Evolutionary conservation across 768 basidiomycete genomes (phyloP), one percentile per base, ranked within the genome.

Genomic region (Boletus reticuloceps): DNA sequence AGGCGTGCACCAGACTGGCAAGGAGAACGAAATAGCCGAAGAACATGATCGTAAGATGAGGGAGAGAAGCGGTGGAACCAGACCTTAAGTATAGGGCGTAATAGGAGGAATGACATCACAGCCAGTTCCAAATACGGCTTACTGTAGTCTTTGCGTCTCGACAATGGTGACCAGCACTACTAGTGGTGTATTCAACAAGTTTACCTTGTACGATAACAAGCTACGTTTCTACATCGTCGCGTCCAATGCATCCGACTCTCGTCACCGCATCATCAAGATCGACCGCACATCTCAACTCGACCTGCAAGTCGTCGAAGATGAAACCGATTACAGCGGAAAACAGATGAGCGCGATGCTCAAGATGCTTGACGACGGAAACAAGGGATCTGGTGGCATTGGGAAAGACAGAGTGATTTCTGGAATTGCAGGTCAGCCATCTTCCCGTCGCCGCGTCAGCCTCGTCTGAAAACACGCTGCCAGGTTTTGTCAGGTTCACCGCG

Each of bases 331-430:
- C 71, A 90, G 82, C 47, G 86, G 88, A 25, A 88, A 85, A 67
- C 89, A 98, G 72, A 91, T 97, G 85, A 90, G 83, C 48, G 84
- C 86, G 34, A 84, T 98, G 77, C 77, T 98, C 59, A 91, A 89
- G 73, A 97, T 96, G 92, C 79, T 98, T 10, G 93, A 95, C 56
- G 94, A 97, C 63, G 96, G 95, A 22, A 99, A 97, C 72, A 89
- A 86, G 71, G 80, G 79, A 1, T 87, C 86, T 4, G 96, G 95
- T 6, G 94, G 95, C 9, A 73, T 99, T 56, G 91, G 87, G 16
- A 94, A 79, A 71, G 85, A 82, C 7, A 85, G 78, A 61, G 79
- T 82, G 46, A 91, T 91, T 70, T 96, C 90, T 74, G 91, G 90
- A 1, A 80, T 94, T 58, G 91, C 86, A 19, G 91, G 90, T 88